A percentile compares a stretch with the other conserved stretches of the same genome.
Evolutionary conservation across 108 stramenopile genomes (phyloP).

Genomic region (Aureococcus anophagefferens): DNA sequence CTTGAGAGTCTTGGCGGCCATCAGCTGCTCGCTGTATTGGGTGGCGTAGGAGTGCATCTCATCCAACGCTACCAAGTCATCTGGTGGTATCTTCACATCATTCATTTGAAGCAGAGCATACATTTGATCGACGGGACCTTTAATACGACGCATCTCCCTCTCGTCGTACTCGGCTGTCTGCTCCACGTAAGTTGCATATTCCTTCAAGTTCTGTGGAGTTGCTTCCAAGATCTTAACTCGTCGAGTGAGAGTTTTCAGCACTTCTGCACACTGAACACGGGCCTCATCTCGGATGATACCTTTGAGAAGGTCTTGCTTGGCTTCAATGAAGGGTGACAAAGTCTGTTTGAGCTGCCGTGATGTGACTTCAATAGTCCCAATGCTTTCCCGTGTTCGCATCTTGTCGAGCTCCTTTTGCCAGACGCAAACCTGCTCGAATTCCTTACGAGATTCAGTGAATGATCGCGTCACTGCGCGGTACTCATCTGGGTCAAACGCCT

Average conservation of each 20-base stretch:
- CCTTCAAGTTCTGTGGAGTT: slow-evolving; percentile 29
- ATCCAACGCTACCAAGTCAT: slow-evolving; percentile 43
- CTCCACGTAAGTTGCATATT: slow-evolving; percentile 23
- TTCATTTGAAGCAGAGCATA: slow-evolving; percentile 35
- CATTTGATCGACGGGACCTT: slow-evolving; percentile 24
- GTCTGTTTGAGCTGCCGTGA: slow-evolving; percentile 39
- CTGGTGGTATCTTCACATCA: slow-evolving; percentile 35
- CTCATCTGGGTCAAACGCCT: slow-evolving; percentile 1
- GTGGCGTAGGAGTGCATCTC: slow-evolving; percentile 24
- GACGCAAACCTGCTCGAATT: slow-evolving; percentile 25
- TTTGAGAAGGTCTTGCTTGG: slow-evolving; percentile 41
- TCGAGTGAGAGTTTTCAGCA: slow-evolving; percentile 36
- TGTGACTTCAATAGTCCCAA: slow-evolving; percentile 45
- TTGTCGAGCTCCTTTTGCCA: slow-evolving; percentile 50
- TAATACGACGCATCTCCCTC: slow-evolving; percentile 12
- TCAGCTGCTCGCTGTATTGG: slow-evolving; percentile 30
- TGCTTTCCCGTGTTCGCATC: slow-evolving; percentile 35
- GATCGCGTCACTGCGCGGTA: not conserved
- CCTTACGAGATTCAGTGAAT: slow-evolving; percentile 1
- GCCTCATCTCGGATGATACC: slow-evolving; percentile 37
- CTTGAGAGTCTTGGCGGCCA: slow-evolving; percentile 20
- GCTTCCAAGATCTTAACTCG: slow-evolving; percentile 15
- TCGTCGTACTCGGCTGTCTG: slow-evolving; percentile 18
- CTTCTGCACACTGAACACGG: slow-evolving; percentile 24
- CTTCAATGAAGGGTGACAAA: slow-evolving; percentile 32